Percentiles rank a stretch among this genome's conserved stretches.
Evolutionary conservation across 257 asterid species (phyloP).

Genomic region (Nicotiana paniculata): DNA sequence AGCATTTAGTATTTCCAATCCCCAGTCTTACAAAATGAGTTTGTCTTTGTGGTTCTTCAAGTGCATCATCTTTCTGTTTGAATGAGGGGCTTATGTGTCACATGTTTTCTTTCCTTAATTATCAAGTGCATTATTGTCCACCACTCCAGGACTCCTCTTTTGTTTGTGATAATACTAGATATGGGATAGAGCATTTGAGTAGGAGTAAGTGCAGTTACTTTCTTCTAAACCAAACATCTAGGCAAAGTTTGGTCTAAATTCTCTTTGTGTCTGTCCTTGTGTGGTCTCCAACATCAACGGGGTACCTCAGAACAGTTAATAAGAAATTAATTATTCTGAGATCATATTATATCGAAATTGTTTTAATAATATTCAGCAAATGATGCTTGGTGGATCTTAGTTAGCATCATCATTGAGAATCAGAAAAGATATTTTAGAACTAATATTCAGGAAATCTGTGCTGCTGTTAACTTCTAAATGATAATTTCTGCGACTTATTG

Average conservation of each 20-base stretch:
- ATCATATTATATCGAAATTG: background rate
- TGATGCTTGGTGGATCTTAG: background rate
- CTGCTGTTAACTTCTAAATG: background rate
- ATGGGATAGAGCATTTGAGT: background rate
- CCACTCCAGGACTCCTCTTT: background rate
- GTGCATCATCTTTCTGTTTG: background rate
- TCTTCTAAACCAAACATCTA: background rate
- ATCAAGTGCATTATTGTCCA: background rate
- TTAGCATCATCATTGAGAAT: background rate
- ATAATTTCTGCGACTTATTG: background rate
- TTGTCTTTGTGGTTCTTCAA: background rate
- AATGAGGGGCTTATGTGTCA: background rate
- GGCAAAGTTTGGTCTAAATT: background rate
- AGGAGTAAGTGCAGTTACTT: background rate
- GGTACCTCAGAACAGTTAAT: background rate
- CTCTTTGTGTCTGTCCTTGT: background rate
- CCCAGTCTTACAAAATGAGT: background rate
- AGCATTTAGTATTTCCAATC: background rate
- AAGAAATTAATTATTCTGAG: background rate
- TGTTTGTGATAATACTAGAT: background rate
- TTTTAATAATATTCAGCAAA: background rate
- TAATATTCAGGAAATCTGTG: background rate
- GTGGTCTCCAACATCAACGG: background rate
- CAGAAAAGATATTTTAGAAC: background rate
- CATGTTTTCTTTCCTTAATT: background rate